Conservation (phyloP, 2,329 filamentous ascomycete genomes). For the Ilyonectria destructans region DNA sequence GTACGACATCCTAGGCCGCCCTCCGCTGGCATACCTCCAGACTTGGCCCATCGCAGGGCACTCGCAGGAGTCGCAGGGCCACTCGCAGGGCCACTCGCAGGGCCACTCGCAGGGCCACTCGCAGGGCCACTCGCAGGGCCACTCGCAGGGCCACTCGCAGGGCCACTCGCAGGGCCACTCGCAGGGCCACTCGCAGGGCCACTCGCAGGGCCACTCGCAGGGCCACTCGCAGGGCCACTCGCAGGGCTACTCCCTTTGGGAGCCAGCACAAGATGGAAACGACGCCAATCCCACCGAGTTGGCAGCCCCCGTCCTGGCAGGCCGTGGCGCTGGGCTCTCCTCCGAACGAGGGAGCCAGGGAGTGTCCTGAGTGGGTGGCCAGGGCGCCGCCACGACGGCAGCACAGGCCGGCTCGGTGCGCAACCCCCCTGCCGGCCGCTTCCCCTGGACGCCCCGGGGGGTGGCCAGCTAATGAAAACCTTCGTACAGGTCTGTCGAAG, state of each 20-base stretch:
- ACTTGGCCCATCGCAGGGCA: conserved; percentile 37
- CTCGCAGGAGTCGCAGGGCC: neutral
- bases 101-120: conserved; percentile 22
- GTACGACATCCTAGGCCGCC: conserved; percentile 38
- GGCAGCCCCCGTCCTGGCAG: conserved; percentile 39
- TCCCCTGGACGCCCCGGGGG: conserved; percentile 40
- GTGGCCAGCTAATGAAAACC: conserved; percentile 41
- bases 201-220: conserved; percentile 14
- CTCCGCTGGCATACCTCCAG: conserved; percentile 41
- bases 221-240: conserved; percentile 22
- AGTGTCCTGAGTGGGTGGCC: conserved; percentile 42
- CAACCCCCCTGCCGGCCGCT: conserved; percentile 31
- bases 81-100: conserved; percentile 14
- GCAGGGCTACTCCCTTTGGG: neutral
- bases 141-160: conserved; percentile 21
- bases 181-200: neutral
- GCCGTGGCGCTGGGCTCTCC: conserved; percentile 31
- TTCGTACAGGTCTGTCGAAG: conserved; percentile 49
- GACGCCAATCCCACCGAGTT: conserved; percentile 38
- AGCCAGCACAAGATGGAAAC: conserved; percentile 28
- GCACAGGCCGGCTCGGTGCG: conserved; percentile 46
- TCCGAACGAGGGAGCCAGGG: conserved; percentile 42
- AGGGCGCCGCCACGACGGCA: conserved; percentile 51
- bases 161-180: conserved; percentile 29
- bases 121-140: conserved; percentile 4